A percentile compares a stretch with the other conserved stretches of the same genome.
Evolutionary conservation across 352 stramenopile genomes (phyloP).

Genomic region (Globisporangium cystogenes): DNA sequence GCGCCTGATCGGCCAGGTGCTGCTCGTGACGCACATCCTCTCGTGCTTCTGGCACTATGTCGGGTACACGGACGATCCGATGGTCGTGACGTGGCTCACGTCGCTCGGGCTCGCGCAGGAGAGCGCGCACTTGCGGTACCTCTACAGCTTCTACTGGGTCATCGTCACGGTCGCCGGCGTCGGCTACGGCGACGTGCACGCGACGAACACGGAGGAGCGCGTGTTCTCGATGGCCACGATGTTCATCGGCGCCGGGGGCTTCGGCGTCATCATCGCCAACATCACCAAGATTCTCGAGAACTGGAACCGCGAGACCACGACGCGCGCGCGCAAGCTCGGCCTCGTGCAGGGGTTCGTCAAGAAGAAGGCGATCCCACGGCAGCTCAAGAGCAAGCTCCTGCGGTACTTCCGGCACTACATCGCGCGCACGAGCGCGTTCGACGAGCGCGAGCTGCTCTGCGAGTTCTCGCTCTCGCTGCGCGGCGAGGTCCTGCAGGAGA

Average conservation of each 20-base stretch:
- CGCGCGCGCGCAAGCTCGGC: constrained; percentile 45
- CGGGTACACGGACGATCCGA: constrained; percentile 28
- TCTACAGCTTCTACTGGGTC: constrained; percentile 87
- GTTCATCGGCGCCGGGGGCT: constrained; percentile 69
- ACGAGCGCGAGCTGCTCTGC: constrained; percentile 67
- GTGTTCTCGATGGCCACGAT: constrained; percentile 67
- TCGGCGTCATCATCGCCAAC: constrained; percentile 79
- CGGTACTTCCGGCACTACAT: constrained; percentile 83
- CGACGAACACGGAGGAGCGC: constrained; percentile 62
- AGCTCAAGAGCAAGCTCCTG: constrained; percentile 42
- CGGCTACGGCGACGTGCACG: constrained; percentile 79
- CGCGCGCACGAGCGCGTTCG: constrained; percentile 65
- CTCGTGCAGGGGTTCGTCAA: constrained; percentile 62
- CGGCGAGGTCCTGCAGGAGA: constrained; percentile 69
- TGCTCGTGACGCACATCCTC: constrained; percentile 70
- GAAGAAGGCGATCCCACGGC: constrained; percentile 51
- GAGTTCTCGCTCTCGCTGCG: constrained; percentile 75
- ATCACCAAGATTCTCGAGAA: constrained; percentile 83
- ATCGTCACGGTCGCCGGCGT: constrained; percentile 72
- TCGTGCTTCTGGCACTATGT: constrained; percentile 79
- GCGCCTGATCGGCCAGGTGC: constrained; percentile 52
- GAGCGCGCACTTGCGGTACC: constrained; percentile 38
- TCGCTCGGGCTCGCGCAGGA: constrained; percentile 17
- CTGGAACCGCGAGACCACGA: constrained; percentile 61
- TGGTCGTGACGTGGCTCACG: constrained; percentile 43